Base-by-base conservation (phyloP, 1,139 yeast genomes). In the Blastobotrys persicus region DNA sequence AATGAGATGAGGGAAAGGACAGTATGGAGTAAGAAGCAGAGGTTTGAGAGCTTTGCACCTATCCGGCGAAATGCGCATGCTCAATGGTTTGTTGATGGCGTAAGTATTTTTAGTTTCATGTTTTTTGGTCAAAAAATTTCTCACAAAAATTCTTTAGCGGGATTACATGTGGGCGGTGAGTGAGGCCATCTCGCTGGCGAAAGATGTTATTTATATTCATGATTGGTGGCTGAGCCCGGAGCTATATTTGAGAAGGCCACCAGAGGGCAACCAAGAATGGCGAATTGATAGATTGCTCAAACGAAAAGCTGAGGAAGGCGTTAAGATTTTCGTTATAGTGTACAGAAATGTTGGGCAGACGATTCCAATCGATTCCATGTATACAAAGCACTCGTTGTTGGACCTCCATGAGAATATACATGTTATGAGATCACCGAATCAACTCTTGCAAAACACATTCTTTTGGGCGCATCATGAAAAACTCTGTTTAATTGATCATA, bases 381-480 rank as follows among this genome's bases (percentile, higher is more conserved):
- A 95, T 79, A 88, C 98, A 0, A 94, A 94, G 61, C 97, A 92
- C 63, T 88, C 97, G 0, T 75, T 94, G 62, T 74, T 94, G 48
- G 91, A 87, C 48, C 72, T 94, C 48, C 89, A 91, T 65, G 85
- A 83, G 26, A 94, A 94, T 62, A 81, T 94, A 50, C 92, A 87
- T 68, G 91, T 92, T 16, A 80, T 92, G 57, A 79, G 99, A 59
- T 91, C 98, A 1, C 99, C 99, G 3, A 91, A 92, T 59, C 99
- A 94, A 66, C 79, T 94, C 64, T 73, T 88, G 48, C 98, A 92
- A 65, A 89, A 91, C 61, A 89, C 96, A 0, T 88, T 82, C 61
- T 94, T 94, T 66, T 94, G 98, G 98, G 98, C 99, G 0, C 99
- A 94, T 71, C 99, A 94, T 69, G 99, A 94, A 65, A 94, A 94